Evolutionary conservation across 2,329 filamentous ascomycete species (phyloP).

Genomic region (Drechslerella coelobrocha): DNA sequence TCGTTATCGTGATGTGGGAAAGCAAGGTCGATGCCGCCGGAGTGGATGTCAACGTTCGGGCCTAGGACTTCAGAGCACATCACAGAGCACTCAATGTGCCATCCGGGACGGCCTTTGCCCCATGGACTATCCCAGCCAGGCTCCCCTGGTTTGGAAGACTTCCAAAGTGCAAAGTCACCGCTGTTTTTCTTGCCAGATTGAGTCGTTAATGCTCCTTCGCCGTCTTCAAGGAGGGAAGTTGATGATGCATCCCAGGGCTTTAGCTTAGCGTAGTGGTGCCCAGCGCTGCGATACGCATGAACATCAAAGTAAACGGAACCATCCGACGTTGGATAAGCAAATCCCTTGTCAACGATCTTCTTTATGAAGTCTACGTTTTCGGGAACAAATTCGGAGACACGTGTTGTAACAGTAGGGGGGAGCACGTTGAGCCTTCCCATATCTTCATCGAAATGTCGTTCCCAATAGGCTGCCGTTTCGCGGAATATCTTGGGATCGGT

Average conservation of each 20-base stretch:
- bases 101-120: slow-evolving; percentile 86
- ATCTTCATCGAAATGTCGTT: slow-evolving; percentile 85
- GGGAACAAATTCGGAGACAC: slow-evolving; percentile 90
- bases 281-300: slow-evolving; percentile 78
- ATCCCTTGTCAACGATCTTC: slow-evolving; percentile 81
- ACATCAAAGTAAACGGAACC: slow-evolving; percentile 97
- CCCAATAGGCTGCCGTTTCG: slow-evolving; percentile 82
- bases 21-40: slow-evolving; percentile 85
- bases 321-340: slow-evolving; percentile 76
- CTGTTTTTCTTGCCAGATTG: slow-evolving; percentile 69
- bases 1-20: slow-evolving; percentile 96
- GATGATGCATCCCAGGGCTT: slow-evolving; percentile 86
- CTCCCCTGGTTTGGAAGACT: slow-evolving; percentile 88
- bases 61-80: slow-evolving; percentile 93
- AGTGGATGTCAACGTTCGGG: slow-evolving; percentile 86
- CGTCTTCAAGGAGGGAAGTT: slow-evolving; percentile 81
- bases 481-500: slow-evolving; percentile 80
- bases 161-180: slow-evolving; percentile 93
- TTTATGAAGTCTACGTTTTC: slow-evolving; percentile 87
- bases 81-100: slow-evolving; percentile 96
- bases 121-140: slow-evolving; percentile 87
- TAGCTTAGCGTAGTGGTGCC: slow-evolving; percentile 83
- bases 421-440: slow-evolving; percentile 86
- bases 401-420: slow-evolving; percentile 78
- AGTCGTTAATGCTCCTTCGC: slow-evolving; percentile 75